A percentile compares a stretch with the other conserved stretches of the same genome.
phyloP scores from a whole-genome alignment of 768 basidiomycete species.

The Xanthoconium stramineum region DNA sequence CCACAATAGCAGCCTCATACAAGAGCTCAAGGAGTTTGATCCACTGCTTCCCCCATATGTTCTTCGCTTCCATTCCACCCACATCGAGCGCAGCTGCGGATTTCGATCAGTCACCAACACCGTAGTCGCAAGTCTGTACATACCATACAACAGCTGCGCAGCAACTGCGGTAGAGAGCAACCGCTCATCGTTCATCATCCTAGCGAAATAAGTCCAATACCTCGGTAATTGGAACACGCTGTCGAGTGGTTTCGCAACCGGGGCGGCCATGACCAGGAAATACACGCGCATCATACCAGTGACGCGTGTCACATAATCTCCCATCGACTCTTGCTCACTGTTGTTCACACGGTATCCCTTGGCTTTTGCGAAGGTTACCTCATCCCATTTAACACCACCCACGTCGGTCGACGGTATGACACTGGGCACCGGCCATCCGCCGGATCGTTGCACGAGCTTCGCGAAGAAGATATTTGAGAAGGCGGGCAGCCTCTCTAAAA shows the following conservation, averaged over 20 bases:
- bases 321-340: conserved; percentile 47
- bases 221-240: conserved; percentile 58
- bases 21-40: conserved; percentile 65
- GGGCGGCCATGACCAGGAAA: conserved; percentile 58
- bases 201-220: conserved; percentile 71
- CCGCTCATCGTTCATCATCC: conserved; percentile 51
- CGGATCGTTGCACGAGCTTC: conserved; percentile 81
- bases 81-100: conserved; percentile 66
- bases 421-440: conserved; percentile 81
- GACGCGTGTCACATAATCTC: conserved; percentile 66
- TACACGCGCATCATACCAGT: conserved; percentile 85
- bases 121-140: background rate
- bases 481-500: conserved; percentile 54
- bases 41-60: conserved; percentile 78
- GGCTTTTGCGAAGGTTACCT: conserved; percentile 43
- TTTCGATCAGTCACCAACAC: conserved; percentile 10
- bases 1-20: conserved; percentile 59
- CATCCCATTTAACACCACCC: conserved; percentile 46
- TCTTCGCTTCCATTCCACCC: conserved; percentile 55
- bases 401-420: conserved; percentile 52
- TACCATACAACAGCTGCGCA: conserved; percentile 67
- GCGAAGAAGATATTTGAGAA: conserved; percentile 80
- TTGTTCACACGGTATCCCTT: conserved; percentile 52
- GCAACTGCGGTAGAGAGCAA: conserved; percentile 59
- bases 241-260: conserved; percentile 38